phyloP scores from a whole-genome alignment of 805 yeast species.

The Tetrapisispora phaffii region DNA sequence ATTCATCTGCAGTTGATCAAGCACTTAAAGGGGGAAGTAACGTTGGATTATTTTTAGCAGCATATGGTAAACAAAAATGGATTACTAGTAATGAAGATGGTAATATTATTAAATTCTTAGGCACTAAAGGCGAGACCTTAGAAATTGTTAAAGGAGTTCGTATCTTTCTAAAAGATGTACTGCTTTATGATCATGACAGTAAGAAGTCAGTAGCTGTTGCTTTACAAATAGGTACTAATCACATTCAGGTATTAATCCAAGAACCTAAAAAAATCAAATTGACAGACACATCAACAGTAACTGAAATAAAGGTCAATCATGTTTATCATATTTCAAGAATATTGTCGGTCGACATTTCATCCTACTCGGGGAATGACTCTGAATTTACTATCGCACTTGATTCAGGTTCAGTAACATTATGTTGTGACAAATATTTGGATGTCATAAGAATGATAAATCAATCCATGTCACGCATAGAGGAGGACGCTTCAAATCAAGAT shows the following conservation, averaged over 20 bases:
- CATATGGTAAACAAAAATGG: constrained; percentile 27
- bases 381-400: constrained; percentile 38
- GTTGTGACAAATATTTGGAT: constrained; percentile 43
- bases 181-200: constrained; percentile 35
- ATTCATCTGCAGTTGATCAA: constrained; percentile 16
- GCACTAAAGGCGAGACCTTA: constrained; percentile 33
- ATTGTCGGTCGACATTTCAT: constrained; percentile 31
- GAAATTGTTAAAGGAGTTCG: constrained; percentile 37
- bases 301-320: constrained; percentile 32
- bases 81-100: constrained; percentile 37
- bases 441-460: constrained; percentile 59
- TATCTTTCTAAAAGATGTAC: constrained; percentile 40
- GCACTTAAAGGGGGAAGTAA: constrained; percentile 10
- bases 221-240: constrained; percentile 56
- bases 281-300: constrained; percentile 19
- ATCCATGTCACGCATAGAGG: constrained; percentile 43
- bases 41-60: constrained; percentile 7
- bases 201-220: constrained; percentile 47
- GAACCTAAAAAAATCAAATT: constrained; percentile 33
- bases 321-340: constrained; percentile 35
- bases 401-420: constrained; percentile 16
- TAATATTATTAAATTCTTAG: constrained; percentile 32
- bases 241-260: constrained; percentile 42
- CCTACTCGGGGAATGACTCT: constrained; percentile 35
- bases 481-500: constrained; percentile 21